Evolutionary conservation across 495 filamentous ascomycete genomes (phyloP).

Genomic region (Antarctomyces pellizariae): DNA sequence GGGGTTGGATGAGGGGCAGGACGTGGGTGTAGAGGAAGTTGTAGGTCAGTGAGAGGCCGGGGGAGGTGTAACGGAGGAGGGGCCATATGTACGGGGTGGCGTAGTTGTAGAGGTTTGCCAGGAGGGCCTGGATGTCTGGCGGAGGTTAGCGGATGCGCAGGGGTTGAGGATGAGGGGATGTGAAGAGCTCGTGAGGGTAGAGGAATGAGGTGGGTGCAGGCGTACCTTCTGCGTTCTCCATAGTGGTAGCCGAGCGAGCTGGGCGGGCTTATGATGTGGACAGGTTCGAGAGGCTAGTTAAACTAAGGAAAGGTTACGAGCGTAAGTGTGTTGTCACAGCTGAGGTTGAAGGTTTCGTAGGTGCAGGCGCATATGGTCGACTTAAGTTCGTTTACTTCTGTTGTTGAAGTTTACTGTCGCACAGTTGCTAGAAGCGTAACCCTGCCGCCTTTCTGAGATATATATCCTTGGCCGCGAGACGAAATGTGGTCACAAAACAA

Average conservation of each 20-base stretch:
- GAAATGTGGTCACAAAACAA: too few species aligned
- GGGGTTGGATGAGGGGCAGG: slow-evolving; percentile 6
- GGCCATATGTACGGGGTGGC: slow-evolving; percentile 6
- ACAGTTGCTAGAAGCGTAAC: too few species aligned
- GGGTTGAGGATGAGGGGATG: background rate
- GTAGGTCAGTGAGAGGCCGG: too few species aligned
- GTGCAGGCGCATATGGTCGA: too few species aligned
- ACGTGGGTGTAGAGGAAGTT: background rate
- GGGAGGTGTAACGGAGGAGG: slow-evolving; percentile 4
- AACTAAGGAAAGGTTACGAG: too few species aligned
- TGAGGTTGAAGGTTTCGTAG: too few species aligned
- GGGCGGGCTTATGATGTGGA: slow-evolving; percentile 4
- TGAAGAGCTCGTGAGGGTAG: background rate
- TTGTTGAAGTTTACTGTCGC: too few species aligned
- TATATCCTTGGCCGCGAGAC: too few species aligned
- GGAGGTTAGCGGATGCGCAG: background rate
- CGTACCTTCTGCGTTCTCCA: background rate
- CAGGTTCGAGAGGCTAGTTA: too few species aligned
- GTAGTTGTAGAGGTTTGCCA: slow-evolving; percentile 6
- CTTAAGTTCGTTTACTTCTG: too few species aligned
- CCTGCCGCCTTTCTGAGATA: too few species aligned
- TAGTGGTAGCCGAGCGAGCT: background rate
- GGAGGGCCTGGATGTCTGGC: background rate
- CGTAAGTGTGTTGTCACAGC: too few species aligned
- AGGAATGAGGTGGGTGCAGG: background rate